Percentiles rank a stretch among this genome's conserved stretches.
Evolutionary conservation across 306 rosid species (phyloP).

Genomic region (Medicago lupulina): DNA sequence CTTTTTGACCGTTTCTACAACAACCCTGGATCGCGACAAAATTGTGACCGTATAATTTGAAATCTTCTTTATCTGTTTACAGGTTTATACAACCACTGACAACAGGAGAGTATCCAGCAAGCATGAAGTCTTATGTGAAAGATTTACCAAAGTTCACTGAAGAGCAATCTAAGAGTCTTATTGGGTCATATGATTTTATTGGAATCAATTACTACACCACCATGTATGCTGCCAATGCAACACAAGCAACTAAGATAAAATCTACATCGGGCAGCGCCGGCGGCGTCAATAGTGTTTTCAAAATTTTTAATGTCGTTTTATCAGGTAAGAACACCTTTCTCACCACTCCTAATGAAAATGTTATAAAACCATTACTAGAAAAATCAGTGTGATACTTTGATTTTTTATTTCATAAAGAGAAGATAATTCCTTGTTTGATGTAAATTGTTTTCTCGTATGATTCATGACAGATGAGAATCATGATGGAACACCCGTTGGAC

Average conservation of each 20-base stretch:
- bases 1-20: no score
- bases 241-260: no score
- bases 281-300: no score
- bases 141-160: slow-evolving; percentile 61
- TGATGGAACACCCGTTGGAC: background rate
- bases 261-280: no score
- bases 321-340: no score
- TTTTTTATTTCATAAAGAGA: background rate
- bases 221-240: slow-evolving; percentile 44
- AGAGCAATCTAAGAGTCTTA: slow-evolving; percentile 52
- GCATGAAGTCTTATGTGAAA: slow-evolving; percentile 50
- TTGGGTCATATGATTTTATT: slow-evolving; percentile 68
- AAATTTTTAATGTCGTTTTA: no score
- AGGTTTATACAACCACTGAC: slow-evolving; percentile 73
- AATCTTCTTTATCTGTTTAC: background rate
- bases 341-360: no score
- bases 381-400: no score
- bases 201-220: slow-evolving; percentile 76
- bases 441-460: background rate
- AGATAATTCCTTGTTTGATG: background rate
- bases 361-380: background rate
- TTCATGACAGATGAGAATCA: background rate
- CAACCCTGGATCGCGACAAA: background rate
- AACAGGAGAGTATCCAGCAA: slow-evolving; percentile 66
- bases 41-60: background rate